A percentile compares a stretch with the other conserved stretches of the same genome.
Conservation (phyloP, 345 rosid genomes). For the Draba incana region DNA sequence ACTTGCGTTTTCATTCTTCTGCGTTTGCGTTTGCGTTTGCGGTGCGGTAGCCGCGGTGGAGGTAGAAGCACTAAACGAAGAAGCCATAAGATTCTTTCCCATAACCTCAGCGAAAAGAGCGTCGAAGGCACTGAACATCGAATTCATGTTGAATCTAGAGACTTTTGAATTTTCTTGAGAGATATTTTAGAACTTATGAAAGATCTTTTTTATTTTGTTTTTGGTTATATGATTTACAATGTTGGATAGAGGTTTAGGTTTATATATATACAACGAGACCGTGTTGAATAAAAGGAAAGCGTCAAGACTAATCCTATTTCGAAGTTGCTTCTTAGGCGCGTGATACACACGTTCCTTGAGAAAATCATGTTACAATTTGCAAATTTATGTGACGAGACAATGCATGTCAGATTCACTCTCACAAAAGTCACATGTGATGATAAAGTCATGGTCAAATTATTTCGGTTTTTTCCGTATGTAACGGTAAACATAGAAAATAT, state of each 20-base stretch:
- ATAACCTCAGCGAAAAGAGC: constrained; percentile 59
- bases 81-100: constrained; percentile 47
- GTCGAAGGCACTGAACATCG: constrained; percentile 78
- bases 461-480: not conserved
- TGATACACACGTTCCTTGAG: not conserved
- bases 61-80: constrained; percentile 18
- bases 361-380: constrained; percentile 15
- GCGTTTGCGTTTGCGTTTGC: constrained; percentile 34
- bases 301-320: constrained; percentile 16
- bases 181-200: not conserved
- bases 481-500: constrained; percentile 2
- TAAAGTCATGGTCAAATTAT: not conserved
- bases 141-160: constrained; percentile 54
- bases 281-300: constrained; percentile 28
- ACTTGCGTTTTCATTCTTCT: constrained; percentile 37
- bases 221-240: constrained; percentile 12
- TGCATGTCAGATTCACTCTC: not conserved
- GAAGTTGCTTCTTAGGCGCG: constrained; percentile 32
- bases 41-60: constrained; percentile 2
- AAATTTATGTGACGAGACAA: not conserved
- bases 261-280: constrained; percentile 14
- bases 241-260: constrained; percentile 2
- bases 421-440: constrained; percentile 1
- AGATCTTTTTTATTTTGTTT: not conserved
- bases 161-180: not conserved